phyloP scores from a whole-genome alignment of 345 rosid genomes.

The Dipteronia dyeriana region DNA sequence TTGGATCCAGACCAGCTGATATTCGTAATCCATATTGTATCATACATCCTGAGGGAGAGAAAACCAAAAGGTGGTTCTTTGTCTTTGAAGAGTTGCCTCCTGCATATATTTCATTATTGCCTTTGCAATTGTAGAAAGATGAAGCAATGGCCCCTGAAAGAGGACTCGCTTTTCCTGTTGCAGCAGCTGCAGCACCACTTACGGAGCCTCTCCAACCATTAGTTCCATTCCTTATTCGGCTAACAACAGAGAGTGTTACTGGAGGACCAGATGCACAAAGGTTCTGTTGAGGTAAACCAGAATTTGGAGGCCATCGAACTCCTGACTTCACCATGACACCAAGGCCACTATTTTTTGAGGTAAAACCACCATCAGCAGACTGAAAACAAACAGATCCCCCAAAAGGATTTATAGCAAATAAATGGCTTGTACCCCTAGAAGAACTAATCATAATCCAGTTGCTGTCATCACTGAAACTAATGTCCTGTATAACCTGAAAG shows the following conservation, averaged over 20 bases:
- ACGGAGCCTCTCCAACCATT: slow-evolving; percentile 82
- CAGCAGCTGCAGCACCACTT: slow-evolving; percentile 83
- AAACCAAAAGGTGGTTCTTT: slow-evolving; percentile 71
- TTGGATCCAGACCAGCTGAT: slow-evolving; percentile 41
- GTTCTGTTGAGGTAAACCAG: slow-evolving; percentile 37
- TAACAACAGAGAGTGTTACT: slow-evolving; percentile 68
- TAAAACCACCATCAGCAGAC: slow-evolving; percentile 32
- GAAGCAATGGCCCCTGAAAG: slow-evolving; percentile 75
- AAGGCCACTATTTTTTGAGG: slow-evolving; percentile 31
- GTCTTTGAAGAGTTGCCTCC: slow-evolving; percentile 37
- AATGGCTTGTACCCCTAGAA: slow-evolving; percentile 91
- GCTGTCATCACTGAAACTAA: slow-evolving; percentile 87
- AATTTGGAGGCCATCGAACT: slow-evolving; percentile 41
- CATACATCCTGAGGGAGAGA: slow-evolving; percentile 83
- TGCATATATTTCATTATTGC: slow-evolving; percentile 33
- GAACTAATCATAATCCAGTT: slow-evolving; percentile 90
- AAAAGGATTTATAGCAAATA: slow-evolving; percentile 73
- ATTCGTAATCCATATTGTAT: slow-evolving; percentile 63
- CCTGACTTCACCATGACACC: slow-evolving; percentile 37
- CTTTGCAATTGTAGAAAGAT: slow-evolving; percentile 65
- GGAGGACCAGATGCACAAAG: slow-evolving; percentile 54
- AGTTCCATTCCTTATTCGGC: slow-evolving; percentile 78
- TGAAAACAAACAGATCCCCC: slow-evolving; percentile 52
- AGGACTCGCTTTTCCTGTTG: slow-evolving; percentile 72
- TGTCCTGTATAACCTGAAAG: slow-evolving; percentile 88